Percentiles rank a stretch among this genome's conserved stretches.
Evolutionary conservation across 2,329 filamentous ascomycete species (phyloP).

Genomic region (Nemania sp.): DNA sequence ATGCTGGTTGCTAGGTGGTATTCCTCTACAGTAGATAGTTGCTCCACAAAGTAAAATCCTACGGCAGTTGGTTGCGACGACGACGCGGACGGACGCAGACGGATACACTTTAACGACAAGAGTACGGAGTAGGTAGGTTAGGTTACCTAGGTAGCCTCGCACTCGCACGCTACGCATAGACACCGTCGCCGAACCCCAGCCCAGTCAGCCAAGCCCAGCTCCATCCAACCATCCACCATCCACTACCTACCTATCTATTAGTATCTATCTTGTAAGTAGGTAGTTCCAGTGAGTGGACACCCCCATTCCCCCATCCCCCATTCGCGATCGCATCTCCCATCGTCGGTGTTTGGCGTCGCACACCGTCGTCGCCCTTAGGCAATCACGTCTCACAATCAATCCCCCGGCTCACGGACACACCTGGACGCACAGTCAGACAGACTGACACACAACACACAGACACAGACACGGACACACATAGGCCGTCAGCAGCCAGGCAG

Average conservation of each 20-base stretch:
- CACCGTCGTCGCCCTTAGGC: conserved; percentile 31
- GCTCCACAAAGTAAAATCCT: conserved; percentile 36
- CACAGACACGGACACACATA: background rate
- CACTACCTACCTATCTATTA: too few relatives aligned
- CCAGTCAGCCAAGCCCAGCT: background rate
- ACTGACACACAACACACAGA: conserved; percentile 2
- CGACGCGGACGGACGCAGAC: too few relatives aligned
- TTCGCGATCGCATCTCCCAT: conserved; percentile 28
- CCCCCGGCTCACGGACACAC: conserved; percentile 4
- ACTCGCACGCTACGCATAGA: conserved; percentile 34
- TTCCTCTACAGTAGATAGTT: too few relatives aligned
- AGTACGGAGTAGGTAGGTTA: too few relatives aligned
- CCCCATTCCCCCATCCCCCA: background rate
- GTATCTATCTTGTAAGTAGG: too few relatives aligned
- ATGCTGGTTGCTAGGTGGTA: too few relatives aligned
- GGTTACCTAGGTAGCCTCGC: conserved; percentile 22
- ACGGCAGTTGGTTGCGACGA: conserved; percentile 31
- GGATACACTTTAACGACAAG: conserved; percentile 35
- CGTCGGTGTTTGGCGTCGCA: conserved; percentile 37
- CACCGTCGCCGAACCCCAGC: conserved; percentile 32
- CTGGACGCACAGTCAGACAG: conserved; percentile 14
- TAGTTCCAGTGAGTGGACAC: conserved; percentile 20
- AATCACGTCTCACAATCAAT: conserved; percentile 39
- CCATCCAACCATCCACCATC: conserved; percentile 10
- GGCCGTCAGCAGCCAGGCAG: conserved; percentile 16